A percentile compares a stretch with the other conserved stretches of the same genome.
Conservation (phyloP, 805 yeast species). For the Suhomyces xylopsoci region DNA sequence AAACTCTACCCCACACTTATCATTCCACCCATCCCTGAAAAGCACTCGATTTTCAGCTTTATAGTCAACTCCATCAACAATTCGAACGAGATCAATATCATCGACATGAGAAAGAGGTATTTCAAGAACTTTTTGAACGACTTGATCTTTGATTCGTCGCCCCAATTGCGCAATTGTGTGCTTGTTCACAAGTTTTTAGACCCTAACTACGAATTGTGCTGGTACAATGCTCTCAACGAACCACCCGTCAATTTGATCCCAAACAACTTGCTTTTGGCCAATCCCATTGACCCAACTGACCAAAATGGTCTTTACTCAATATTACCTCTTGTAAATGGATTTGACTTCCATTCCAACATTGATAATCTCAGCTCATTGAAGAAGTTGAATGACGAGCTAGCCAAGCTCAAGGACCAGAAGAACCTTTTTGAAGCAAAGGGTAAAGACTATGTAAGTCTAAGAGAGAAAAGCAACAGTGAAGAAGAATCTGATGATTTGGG, state of each 20-base stretch:
- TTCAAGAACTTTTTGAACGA: constrained; percentile 44
- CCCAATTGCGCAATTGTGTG: constrained; percentile 31
- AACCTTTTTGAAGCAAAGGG: constrained; percentile 26
- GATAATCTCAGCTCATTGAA: constrained; percentile 31
- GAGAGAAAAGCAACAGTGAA: not conserved
- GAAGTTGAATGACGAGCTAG: constrained; percentile 35
- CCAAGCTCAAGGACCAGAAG: constrained; percentile 32
- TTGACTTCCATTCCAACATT: constrained; percentile 27
- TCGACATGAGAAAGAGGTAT: constrained; percentile 48
- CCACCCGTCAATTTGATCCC: constrained; percentile 47
- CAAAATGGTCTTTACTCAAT: constrained; percentile 53
- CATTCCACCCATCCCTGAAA: constrained; percentile 45
- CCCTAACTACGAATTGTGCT: constrained; percentile 47
- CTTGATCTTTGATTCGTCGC: constrained; percentile 29
- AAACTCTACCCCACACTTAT: constrained; percentile 39
- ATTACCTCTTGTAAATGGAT: constrained; percentile 43
- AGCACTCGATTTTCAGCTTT: constrained; percentile 45
- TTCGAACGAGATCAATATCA: constrained; percentile 33
- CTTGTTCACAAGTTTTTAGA: constrained; percentile 48
- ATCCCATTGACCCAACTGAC: constrained; percentile 49
- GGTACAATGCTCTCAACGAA: constrained; percentile 50
- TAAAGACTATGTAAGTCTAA: constrained; percentile 9
- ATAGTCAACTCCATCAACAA: constrained; percentile 39
- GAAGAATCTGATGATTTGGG: constrained; percentile 5
- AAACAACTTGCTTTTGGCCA: constrained; percentile 45